Conservation (phyloP, 306 rosid species). For the Cucumis cinereus region DNA sequence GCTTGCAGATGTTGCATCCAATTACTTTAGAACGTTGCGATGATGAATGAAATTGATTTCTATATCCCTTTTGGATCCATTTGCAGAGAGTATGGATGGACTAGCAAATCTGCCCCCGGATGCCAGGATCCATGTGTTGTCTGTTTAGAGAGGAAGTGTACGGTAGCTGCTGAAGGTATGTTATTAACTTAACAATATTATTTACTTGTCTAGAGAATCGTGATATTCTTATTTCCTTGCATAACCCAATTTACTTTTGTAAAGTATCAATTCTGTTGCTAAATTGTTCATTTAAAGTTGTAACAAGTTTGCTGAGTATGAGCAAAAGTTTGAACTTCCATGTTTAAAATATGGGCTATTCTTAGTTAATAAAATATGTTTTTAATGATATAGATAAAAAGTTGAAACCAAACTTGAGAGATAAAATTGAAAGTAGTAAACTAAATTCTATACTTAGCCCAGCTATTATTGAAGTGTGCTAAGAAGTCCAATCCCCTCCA, state of each 20-base stretch:
- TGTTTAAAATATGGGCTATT: not conserved
- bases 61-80: not conserved
- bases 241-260: not conserved
- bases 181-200: not conserved
- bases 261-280: not conserved
- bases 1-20: not conserved
- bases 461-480: not conserved
- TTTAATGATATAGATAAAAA: not conserved
- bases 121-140: slow-evolving; percentile 87
- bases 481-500: slow-evolving; percentile 16
- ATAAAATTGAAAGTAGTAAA: not conserved
- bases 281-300: not conserved
- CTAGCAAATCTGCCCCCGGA: slow-evolving; percentile 39
- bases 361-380: not conserved
- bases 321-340: not conserved
- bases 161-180: slow-evolving; percentile 86
- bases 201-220: not conserved
- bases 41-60: not conserved
- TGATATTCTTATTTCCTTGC: not conserved
- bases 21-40: not conserved
- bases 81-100: slow-evolving; percentile 90
- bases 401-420: not conserved
- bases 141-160: slow-evolving; percentile 84
- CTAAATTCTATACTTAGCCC: not conserved
- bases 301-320: not conserved